Base-by-base conservation (phyloP, 345 rosid species). In the Salix exigua region DNA sequence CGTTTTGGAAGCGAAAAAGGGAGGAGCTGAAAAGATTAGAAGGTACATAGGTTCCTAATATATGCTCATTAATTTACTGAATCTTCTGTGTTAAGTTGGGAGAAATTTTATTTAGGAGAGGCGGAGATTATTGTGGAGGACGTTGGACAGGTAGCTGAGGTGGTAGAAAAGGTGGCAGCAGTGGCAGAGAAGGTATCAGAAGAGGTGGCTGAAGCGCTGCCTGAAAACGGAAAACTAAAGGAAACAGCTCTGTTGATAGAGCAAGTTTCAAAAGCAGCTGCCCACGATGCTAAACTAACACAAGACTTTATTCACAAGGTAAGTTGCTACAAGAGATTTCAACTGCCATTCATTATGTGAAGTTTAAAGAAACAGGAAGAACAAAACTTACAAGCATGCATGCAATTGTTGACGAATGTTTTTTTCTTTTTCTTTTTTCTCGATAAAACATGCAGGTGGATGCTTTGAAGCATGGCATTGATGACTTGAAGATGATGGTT, bases 221-320 rank as follows among this genome's bases (percentile, higher is more conserved):
- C 93, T 0, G 88, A 84, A 23, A 73, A 88, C 67, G 82, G 79
- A 46, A 88, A 87, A 75, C 84, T 90, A 3, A 88, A 90, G 80
- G 81, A 89, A 53, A 86, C 87, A 11, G 98, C 91, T 65, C 4
- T 86, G 76, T 67, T 82, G 40, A 76, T 87, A 0, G 91, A 94
- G 79, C 84, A 81, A 48, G 78, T 85, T 66, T 89, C 96, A 0
- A 86, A 94, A 75, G 88, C 71, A 77, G 72, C 92, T 25, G 93
- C 90, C 17, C 86, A 89, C 1, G 93, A 91, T 50, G 97, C 95
- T 70, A 90, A 83, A 13, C 19, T 73, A 25, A 82, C 94, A 0
- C 42, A 69, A 14, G 80, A 82, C 38, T 62, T 91, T 75, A 69
- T 90, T 80, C 97, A 86, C 64, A 84, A 91, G 94, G 97, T 91